Percentiles rank a stretch among this genome's conserved stretches.
Evolutionary conservation across 768 basidiomycete genomes (phyloP).

Genomic region (Clitopilus passeckerianus): DNA sequence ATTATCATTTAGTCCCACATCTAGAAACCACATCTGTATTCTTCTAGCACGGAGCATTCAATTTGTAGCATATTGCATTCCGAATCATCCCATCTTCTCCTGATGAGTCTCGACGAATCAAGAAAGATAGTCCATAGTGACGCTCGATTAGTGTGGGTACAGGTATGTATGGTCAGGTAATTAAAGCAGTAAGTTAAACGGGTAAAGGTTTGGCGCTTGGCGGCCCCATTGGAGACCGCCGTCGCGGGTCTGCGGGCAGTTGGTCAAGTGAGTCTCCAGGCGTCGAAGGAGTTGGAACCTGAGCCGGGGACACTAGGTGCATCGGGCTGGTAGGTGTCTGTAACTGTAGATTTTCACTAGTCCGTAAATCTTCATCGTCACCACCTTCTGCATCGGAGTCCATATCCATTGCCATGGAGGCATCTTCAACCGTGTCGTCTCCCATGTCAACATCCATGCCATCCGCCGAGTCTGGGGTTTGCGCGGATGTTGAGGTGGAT

Average conservation of each 20-base stretch:
- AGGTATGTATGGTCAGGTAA: neutral
- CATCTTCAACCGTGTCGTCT: slow-evolving; percentile 20
- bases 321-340: neutral
- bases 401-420: neutral
- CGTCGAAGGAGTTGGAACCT: neutral
- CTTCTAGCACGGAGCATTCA: too few relatives aligned
- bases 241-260: neutral
- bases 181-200: neutral
- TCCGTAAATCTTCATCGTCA: slow-evolving; percentile 18
- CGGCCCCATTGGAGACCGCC: neutral
- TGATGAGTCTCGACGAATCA: neutral
- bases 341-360: slow-evolving; percentile 8
- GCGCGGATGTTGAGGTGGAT: slow-evolving; percentile 25
- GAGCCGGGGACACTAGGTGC: neutral
- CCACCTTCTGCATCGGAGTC: slow-evolving; percentile 27
- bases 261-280: neutral
- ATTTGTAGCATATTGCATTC: neutral
- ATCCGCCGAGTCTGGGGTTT: slow-evolving; percentile 36
- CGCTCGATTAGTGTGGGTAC: neutral
- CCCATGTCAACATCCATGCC: slow-evolving; percentile 25
- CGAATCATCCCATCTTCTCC: neutral
- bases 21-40: too few relatives aligned
- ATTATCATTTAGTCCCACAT: neutral
- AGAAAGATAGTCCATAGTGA: too few relatives aligned
- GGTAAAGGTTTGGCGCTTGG: neutral